Base-by-base conservation (phyloP, 208 protist species). In the Trypanosoma rangeli region DNA sequence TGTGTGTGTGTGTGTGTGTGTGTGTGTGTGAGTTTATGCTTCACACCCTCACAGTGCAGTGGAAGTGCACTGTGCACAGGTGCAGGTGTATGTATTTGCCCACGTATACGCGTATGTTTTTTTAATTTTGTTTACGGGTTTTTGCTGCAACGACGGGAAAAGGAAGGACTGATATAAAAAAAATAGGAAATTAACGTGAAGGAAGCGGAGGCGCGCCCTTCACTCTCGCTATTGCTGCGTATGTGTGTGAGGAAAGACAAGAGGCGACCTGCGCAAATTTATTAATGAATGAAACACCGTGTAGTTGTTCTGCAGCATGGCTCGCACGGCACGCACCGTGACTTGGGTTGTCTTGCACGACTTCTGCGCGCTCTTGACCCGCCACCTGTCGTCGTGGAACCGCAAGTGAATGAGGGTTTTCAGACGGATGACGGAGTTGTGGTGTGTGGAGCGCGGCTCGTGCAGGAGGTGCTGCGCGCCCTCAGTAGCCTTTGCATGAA, bases 251-350 rank as follows among this genome's bases (percentile, higher is more conserved):
- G 22, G 39, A 50, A 63, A 7, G 39, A 22, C 5, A n/a, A 24
- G 49, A 53, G n/a, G 24, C 49, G n/a, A 53, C 49, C n/a, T 53
- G 49, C n/a, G 49, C 18, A 15, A 1, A 29, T 46, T 61, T 24
- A n/a, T 61, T 44, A 7, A 26, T 61, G 9, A 44, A 61, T 65
- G 57, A 61, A 33, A 37, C 52, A 65, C n/a, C 56, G 65, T 53
- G 75, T 89, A 26, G 76, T 93, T 44, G 61, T 90, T 7, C 68
- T 90, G 0, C 82, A 93, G 58, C 84, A 93, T 63, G 87, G 87
- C 39, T 90, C 85, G 39, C 81, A 81, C 50, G 81, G 80, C 24
- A 74, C 68, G 4, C 65, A 70, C 16, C 5, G 28, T 0, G 84
- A 93, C 70, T 81, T 90, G 1, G 18, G 72, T 13, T 83, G 77